phyloP scores from a whole-genome alignment of 768 basidiomycete species.

The Mycena chlorophos region DNA sequence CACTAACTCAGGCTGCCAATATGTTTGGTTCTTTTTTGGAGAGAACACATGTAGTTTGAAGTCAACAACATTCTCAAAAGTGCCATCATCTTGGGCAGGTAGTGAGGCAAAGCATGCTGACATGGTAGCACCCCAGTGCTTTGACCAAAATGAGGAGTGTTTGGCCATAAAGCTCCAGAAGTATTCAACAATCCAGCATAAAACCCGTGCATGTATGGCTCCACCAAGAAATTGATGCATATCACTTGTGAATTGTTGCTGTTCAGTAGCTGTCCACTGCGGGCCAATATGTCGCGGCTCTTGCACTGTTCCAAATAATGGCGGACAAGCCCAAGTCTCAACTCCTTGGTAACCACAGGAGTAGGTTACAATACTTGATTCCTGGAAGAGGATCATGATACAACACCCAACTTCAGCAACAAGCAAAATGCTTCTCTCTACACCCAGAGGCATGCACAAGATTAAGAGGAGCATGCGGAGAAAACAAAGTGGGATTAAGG shows the following conservation, averaged over 20 bases:
- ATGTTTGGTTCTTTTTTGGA: neutral
- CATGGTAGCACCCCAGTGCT: slow-evolving; percentile 1
- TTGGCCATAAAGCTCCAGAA: slow-evolving; percentile 5
- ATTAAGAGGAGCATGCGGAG: slow-evolving; percentile 6
- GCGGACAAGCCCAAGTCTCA: slow-evolving; percentile 9
- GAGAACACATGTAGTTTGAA: slow-evolving; percentile 5
- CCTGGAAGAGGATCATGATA: slow-evolving; percentile 6
- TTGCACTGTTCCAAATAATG: too few species aligned
- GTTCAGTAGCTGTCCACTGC: slow-evolving; percentile 2
- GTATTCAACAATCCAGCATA: slow-evolving; percentile 3
- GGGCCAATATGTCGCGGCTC: neutral
- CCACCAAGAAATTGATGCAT: slow-evolving; percentile 2
- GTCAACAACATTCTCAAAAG: neutral
- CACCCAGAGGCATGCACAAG: slow-evolving; percentile 1
- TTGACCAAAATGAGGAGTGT: neutral
- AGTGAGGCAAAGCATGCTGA: slow-evolving; percentile 7
- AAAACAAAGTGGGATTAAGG: slow-evolving; percentile 1
- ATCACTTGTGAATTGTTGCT: slow-evolving; percentile 6
- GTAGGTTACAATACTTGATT: slow-evolving; percentile 7
- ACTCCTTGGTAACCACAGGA: slow-evolving; percentile 8
- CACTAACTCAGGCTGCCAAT: neutral
- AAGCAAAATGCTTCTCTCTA: neutral
- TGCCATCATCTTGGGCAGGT: neutral
- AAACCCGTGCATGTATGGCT: slow-evolving; percentile 2
- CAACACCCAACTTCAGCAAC: slow-evolving; percentile 3